Percentiles rank a stretch among this genome's conserved stretches.
These are phyloP conservation scores for Malus domestica DNA, from an alignment of 306 rosid genomes.

Conservation along the genomic window DNA sequence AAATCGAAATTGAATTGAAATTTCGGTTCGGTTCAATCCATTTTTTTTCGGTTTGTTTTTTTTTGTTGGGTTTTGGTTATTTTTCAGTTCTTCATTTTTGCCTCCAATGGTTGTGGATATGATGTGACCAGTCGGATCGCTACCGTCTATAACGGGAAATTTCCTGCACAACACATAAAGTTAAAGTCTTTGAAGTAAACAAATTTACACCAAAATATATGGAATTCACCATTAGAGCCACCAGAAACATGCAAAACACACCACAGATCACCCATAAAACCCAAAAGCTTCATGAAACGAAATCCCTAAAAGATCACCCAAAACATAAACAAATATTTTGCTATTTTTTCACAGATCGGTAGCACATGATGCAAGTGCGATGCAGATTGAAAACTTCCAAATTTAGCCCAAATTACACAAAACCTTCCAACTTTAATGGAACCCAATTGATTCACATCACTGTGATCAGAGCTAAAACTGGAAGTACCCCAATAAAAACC, in stretches of 20 bases:
- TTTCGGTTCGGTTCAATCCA: no score
- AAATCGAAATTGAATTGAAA: no score
- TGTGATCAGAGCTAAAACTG: background rate
- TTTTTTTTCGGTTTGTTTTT: no score
- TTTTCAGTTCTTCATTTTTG: no score
- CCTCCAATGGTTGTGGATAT: constrained; percentile 13
- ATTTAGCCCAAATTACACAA: background rate
- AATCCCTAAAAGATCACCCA: background rate
- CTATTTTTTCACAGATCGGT: background rate
- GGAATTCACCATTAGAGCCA: background rate
- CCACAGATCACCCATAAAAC: background rate
- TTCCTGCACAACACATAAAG: constrained; percentile 45
- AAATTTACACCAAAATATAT: background rate
- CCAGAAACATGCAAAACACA: background rate
- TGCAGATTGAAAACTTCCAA: background rate
- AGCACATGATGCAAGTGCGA: background rate
- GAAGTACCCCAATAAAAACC: background rate
- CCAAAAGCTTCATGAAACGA: background rate
- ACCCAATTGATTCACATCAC: background rate
- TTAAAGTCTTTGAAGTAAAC: background rate
- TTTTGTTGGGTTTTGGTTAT: no score
- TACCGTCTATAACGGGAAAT: constrained; percentile 61
- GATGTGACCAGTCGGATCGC: constrained; percentile 80
- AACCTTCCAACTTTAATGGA: background rate
- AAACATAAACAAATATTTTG: background rate